Evolutionary conservation across 2,329 filamentous ascomycete genomes (phyloP).

Genomic region (Escovopsis sp.): DNA sequence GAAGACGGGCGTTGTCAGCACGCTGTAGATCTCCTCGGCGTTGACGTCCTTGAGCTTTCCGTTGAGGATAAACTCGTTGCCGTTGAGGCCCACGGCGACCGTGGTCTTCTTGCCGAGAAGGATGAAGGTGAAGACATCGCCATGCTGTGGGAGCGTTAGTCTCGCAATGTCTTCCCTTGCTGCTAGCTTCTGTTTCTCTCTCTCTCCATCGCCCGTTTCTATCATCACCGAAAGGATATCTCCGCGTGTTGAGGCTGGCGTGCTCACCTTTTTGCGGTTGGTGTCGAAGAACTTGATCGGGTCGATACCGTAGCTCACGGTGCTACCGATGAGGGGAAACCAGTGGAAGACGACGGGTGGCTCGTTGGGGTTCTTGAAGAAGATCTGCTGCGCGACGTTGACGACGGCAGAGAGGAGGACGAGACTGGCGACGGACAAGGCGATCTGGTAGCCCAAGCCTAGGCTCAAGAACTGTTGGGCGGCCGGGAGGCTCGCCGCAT

Average conservation of each 20-base stretch:
- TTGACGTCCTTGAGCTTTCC: slow-evolving; percentile 81
- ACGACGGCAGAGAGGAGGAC: slow-evolving; percentile 46
- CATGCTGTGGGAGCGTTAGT: slow-evolving; percentile 39
- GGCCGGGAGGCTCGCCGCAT: slow-evolving; percentile 32
- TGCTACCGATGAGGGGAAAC: slow-evolving; percentile 76
- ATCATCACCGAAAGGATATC: neutral
- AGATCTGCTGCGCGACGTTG: slow-evolving; percentile 67
- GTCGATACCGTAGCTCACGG: slow-evolving; percentile 87
- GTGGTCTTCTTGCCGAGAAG: slow-evolving; percentile 82
- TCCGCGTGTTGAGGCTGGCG: no score
- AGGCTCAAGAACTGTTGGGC: slow-evolving; percentile 34
- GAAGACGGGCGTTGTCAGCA: slow-evolving; percentile 58
- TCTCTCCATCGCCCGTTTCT: neutral
- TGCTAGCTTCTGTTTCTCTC: neutral
- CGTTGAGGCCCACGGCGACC: slow-evolving; percentile 64
- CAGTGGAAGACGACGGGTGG: slow-evolving; percentile 70
- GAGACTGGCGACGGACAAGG: slow-evolving; percentile 25
- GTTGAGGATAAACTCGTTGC: slow-evolving; percentile 85
- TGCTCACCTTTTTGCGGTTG: slow-evolving; percentile 55
- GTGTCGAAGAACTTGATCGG: slow-evolving; percentile 75
- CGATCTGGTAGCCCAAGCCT: slow-evolving; percentile 31
- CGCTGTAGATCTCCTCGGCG: slow-evolving; percentile 79
- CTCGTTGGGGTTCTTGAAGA: slow-evolving; percentile 70
- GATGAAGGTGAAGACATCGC: slow-evolving; percentile 80
- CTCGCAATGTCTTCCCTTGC: neutral